These are phyloP conservation scores for Boletus albobrunnescens DNA, from an alignment of 1,284 basidiomycete genomes.

Conservation along the genomic window DNA sequence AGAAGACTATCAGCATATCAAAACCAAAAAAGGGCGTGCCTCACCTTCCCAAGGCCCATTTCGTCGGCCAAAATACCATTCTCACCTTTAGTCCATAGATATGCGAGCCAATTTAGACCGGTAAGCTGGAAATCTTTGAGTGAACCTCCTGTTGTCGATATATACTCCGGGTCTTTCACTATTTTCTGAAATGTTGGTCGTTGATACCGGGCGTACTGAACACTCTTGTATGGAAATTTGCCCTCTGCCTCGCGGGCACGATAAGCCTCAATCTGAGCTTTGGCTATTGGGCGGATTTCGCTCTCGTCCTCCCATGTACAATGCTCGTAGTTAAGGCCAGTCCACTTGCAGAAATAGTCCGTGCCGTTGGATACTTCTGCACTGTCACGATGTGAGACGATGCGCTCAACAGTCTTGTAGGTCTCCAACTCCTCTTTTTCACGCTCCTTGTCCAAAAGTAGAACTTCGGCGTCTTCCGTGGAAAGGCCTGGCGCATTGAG, in stretches of 20 bases:
- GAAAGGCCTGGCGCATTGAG: conserved; percentile 67
- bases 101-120: conserved; percentile 97
- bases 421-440: conserved; percentile 87
- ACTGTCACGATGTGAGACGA: conserved; percentile 80
- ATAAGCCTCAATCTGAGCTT: conserved; percentile 78
- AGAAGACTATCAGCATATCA: conserved; percentile 12
- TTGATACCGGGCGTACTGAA: conserved; percentile 60
- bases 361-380: conserved; percentile 53
- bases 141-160: conserved; percentile 71
- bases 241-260: conserved; percentile 73
- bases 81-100: conserved; percentile 91
- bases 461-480: conserved; percentile 86
- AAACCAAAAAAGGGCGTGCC: conserved; percentile 1
- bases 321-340: conserved; percentile 88
- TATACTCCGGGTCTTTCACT: conserved; percentile 86
- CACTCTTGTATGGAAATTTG: conserved; percentile 86
- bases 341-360: conserved; percentile 99
- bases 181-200: conserved; percentile 87
- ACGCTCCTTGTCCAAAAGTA: conserved; percentile 86
- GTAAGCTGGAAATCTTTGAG: conserved; percentile 99
- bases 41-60: conserved; percentile 97
- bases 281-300: conserved; percentile 74
- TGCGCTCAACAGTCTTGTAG: conserved; percentile 89
- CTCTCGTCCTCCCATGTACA: conserved; percentile 93
- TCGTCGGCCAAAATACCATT: conserved; percentile 99